Evolutionary conservation across 1,139 yeast genomes (phyloP).

Genomic region (Kluyveromyces marxianus): DNA sequence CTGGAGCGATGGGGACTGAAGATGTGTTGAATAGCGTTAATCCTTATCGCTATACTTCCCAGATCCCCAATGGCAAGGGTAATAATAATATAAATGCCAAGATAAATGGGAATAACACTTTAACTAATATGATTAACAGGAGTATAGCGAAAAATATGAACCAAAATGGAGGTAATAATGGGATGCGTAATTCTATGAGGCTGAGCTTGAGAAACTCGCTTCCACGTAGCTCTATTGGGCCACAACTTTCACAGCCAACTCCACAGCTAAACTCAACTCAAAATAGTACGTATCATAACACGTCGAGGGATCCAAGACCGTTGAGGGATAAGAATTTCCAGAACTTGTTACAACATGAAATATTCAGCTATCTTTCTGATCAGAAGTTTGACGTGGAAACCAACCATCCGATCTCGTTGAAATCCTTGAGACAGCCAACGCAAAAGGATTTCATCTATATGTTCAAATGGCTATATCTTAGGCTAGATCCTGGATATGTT

Average conservation of each 20-base stretch:
- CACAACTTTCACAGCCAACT: neutral
- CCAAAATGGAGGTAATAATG: conserved; percentile 1
- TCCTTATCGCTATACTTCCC: conserved; percentile 21
- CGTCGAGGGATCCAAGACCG: conserved; percentile 61
- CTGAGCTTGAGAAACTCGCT: conserved; percentile 10
- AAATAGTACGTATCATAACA: conserved; percentile 7
- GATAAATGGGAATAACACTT: conserved; percentile 3
- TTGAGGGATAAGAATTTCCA: conserved; percentile 67
- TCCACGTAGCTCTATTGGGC: conserved; percentile 9
- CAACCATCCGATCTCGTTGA: conserved; percentile 59
- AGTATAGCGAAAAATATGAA: conserved; percentile 17
- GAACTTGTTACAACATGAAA: conserved; percentile 52
- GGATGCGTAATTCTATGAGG: conserved; percentile 4
- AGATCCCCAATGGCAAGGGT: conserved; percentile 16
- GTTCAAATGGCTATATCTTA: conserved; percentile 70
- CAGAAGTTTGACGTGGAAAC: conserved; percentile 68
- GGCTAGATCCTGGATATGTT: conserved; percentile 71
- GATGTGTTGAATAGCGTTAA: conserved; percentile 11
- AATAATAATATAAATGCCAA: conserved; percentile 12
- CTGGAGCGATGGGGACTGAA: conserved; percentile 5
- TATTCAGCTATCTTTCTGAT: conserved; percentile 53
- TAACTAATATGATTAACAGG: conserved; percentile 22
- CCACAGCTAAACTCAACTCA: neutral
- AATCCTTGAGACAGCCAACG: conserved; percentile 69
- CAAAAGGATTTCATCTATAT: conserved; percentile 77